Conservation (phyloP, 371 early-diverging fungal species). For the Mucor indicus region DNA sequence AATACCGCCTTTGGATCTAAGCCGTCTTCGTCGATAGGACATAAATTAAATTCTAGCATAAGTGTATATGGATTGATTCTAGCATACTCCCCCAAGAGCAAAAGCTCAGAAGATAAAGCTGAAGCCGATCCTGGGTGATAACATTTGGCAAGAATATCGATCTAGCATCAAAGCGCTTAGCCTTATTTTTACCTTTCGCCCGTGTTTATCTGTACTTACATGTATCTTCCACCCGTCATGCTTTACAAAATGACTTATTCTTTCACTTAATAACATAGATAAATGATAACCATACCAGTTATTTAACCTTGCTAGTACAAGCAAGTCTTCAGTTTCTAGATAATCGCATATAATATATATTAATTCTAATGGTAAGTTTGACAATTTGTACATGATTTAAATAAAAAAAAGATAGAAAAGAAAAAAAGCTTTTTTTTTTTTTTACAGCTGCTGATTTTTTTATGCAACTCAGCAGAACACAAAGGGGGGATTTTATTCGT, state of each 20-base stretch:
- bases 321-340: constrained; percentile 8
- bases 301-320: constrained; percentile 16
- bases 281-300: constrained; percentile 20
- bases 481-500: too few relatives aligned
- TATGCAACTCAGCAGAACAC: too few relatives aligned
- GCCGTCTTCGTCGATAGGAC: constrained; percentile 16
- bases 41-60: constrained; percentile 15
- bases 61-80: constrained; percentile 16
- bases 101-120: constrained; percentile 14
- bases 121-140: constrained; percentile 6
- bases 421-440: background rate
- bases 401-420: constrained; percentile 3
- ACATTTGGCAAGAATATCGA: constrained; percentile 19
- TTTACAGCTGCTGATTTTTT: too few relatives aligned
- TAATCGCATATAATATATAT: constrained; percentile 7
- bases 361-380: constrained; percentile 19
- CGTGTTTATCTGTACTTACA: background rate
- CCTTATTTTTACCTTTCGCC: background rate
- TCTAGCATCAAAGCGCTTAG: background rate
- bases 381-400: constrained; percentile 15
- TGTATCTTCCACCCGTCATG: constrained; percentile 24
- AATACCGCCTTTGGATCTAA: constrained; percentile 5
- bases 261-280: constrained; percentile 15
- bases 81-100: constrained; percentile 12
- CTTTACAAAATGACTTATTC: constrained; percentile 5